Evolutionary conservation across 352 stramenopile species (phyloP), one percentile per base, ranked within the genome.

Genomic region (Phytopythium kandeliae): DNA sequence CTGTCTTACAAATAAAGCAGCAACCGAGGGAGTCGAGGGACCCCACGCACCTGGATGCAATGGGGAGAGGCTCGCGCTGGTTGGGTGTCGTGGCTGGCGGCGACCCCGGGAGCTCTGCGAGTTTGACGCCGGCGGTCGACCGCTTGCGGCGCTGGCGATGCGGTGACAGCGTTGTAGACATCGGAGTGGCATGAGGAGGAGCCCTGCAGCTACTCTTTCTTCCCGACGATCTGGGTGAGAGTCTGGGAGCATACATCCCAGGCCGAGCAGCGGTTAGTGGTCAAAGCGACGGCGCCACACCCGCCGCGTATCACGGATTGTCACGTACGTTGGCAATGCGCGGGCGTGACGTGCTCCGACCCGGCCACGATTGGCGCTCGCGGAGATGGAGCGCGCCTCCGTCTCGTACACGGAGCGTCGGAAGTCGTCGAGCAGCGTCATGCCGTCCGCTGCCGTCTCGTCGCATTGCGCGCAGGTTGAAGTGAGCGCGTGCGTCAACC

Each of bases 341-440:
- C n/a, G n/a, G n/a, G n/a, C n/a, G n/a, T n/a, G n/a, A n/a, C n/a
- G n/a, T n/a, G n/a, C n/a, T n/a, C n/a, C n/a, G n/a, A n/a, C n/a
- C n/a, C n/a, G n/a, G n/a, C n/a, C n/a, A n/a, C n/a, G n/a, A n/a
- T n/a, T n/a, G n/a, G n/a, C n/a, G n/a, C n/a, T n/a, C n/a, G n/a
- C n/a, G n/a, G n/a, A n/a, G n/a, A n/a, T n/a, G n/a, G n/a, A n/a
- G 12, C 58, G 51, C 43, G 42, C 58, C n/a, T 54, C 44, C 19
- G 31, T 54, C n/a, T 44, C 67, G 41, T 85, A 74, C 25, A 84
- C 59, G 0, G 70, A 67, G 42, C 70, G 72, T 2, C 70, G 77
- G 47, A 84, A 86, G 21, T 85, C 70, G 36, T 85, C 74, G 21
- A 89, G 56, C 52, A 89, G 69, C 36, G 74, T 89, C 77, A 88